These are phyloP conservation scores for Solanum virginianum DNA, from an alignment of 257 asterid species.

Conservation along the genomic window DNA sequence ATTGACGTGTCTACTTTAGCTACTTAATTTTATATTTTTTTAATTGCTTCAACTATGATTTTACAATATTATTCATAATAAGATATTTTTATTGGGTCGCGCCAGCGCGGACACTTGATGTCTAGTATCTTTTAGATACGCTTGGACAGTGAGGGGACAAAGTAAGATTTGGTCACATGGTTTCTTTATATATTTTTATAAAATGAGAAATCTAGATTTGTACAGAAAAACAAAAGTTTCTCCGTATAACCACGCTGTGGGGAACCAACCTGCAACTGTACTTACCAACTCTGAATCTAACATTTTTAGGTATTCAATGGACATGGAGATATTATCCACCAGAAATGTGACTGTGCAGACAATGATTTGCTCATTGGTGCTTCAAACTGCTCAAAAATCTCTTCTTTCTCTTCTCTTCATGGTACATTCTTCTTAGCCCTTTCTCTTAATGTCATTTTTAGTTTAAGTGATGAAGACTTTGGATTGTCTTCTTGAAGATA, in stretches of 20 bases:
- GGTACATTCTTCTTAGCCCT: conserved; percentile 9
- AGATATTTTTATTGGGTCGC: no score
- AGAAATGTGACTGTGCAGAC: conserved; percentile 8
- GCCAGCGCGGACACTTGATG: no score
- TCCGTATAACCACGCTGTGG: neutral
- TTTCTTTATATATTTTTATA: neutral
- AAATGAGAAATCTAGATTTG: neutral
- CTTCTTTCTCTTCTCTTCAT: conserved; percentile 19
- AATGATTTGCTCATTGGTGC: conserved; percentile 12
- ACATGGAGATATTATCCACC: conserved; percentile 12
- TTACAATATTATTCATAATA: no score
- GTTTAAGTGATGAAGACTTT: neutral
- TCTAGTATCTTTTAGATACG: neutral
- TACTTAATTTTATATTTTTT: no score
- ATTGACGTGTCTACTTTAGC: no score
- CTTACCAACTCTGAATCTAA: neutral
- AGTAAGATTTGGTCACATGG: neutral
- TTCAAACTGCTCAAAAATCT: conserved; percentile 13
- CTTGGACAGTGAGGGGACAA: neutral
- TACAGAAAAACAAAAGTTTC: neutral
- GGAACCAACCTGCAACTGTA: neutral
- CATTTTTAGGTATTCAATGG: conserved; percentile 7
- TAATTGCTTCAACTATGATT: no score
- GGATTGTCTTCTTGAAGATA: neutral
- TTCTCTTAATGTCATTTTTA: neutral